Base-by-base conservation (phyloP, 129 eudicot species). In the Artemisia annua region DNA sequence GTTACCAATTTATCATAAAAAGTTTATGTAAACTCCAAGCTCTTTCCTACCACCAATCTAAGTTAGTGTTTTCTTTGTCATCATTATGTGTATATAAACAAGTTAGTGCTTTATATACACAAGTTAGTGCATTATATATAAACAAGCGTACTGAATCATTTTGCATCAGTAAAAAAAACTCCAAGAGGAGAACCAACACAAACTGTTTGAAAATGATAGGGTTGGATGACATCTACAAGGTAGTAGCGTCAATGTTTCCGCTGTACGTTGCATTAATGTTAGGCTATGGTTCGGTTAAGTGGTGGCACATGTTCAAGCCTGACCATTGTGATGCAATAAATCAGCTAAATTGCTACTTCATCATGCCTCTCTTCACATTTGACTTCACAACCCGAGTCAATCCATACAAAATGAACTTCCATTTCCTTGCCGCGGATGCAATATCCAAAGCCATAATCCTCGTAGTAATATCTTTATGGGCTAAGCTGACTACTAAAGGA, bases 301-400 rank as follows among this genome's bases (percentile, higher is more conserved):
- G 66, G 48, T 61, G 48, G 48, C 66, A 56, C 11, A 81, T 87
- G 81, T 83, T 90, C 82, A 85, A 75, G 11, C 84, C 89, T 0
- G 87, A 83, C 5, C 94, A 90, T 2, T 73, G 89, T 44, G 87
- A 85, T 63, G 94, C 91, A n/a, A 87, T 90, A 6, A 87, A 83
- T 69, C 83, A 83, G 4, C 83, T 90, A 55, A 76, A 54, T 43
- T 87, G 79, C 72, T 90, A 78, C 62, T 85, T 87, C 82, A 77
- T 81, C 39, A 30, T 85, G 30, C 94, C 96, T 2, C 85, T 90
- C 59, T 87, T 83, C 84, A 69, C 78, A 55, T 87, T 85, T 32
- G 82, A 90, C 2, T 87, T 87, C 81, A 81, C 85, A 7, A 56
- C 73, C 5, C 77, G 77, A 1, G 9, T 87, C 20, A 43, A 85